Percentiles rank a stretch among this genome's conserved stretches.
Conservation (phyloP, 805 yeast genomes). For the Barnettozyma sp. region DNA sequence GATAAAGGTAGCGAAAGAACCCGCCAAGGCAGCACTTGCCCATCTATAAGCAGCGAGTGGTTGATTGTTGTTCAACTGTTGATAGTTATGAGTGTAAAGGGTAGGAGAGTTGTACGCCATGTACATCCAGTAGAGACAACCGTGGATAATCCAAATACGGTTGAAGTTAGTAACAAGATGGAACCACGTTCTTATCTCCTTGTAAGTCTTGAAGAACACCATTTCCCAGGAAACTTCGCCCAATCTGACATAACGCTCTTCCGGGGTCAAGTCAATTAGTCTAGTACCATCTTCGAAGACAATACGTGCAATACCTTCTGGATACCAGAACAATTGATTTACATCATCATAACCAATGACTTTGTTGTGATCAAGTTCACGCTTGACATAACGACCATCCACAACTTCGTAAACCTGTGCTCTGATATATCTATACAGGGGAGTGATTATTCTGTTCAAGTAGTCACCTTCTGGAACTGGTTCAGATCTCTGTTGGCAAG, state of each 20-base stretch:
- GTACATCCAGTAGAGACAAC: constrained; percentile 90
- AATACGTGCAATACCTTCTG: constrained; percentile 95
- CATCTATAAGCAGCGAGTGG: constrained; percentile 89
- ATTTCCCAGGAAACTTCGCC: constrained; percentile 91
- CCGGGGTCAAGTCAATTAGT: constrained; percentile 80
- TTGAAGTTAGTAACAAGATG: constrained; percentile 92
- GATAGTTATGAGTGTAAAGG: constrained; percentile 79
- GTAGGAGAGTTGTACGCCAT: constrained; percentile 89
- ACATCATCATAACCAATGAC: constrained; percentile 95
- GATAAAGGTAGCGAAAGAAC: constrained; percentile 73
- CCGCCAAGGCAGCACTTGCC: constrained; percentile 92
- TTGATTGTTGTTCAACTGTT: constrained; percentile 72
- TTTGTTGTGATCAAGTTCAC: constrained; percentile 78
- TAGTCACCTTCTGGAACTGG: constrained; percentile 86
- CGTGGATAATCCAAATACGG: constrained; percentile 96
- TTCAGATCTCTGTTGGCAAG: constrained; percentile 81
- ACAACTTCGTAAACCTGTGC: constrained; percentile 75
- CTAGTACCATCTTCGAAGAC: constrained; percentile 88
- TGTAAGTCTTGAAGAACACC: constrained; percentile 92
- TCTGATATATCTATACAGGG: constrained; percentile 74
- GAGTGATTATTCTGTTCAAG: constrained; percentile 87
- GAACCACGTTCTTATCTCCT: constrained; percentile 96
- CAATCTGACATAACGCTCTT: constrained; percentile 80
- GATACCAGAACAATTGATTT: constrained; percentile 98
- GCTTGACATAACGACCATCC: constrained; percentile 76